Base-by-base conservation (phyloP, 805 yeast genomes). In the Candida ascalaphidarum region DNA sequence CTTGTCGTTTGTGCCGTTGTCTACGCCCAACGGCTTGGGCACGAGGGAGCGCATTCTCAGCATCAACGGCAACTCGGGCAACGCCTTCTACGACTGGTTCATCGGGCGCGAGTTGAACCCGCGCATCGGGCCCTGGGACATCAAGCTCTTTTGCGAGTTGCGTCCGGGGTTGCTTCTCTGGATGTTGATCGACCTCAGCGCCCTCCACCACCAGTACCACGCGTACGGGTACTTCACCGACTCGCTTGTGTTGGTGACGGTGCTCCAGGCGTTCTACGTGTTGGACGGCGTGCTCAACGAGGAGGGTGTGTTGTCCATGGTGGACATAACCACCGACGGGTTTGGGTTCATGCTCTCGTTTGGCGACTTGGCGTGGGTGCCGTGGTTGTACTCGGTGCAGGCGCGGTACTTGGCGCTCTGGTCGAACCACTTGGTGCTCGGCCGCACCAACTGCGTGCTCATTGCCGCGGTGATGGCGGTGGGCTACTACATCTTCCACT, bases 41-140 rank as follows among this genome's bases (percentile, higher is more conserved):
- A 71, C 77, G 1, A 61, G 60, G 8, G 92, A 83, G 44, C 65
- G 82, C 38, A 74, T 92, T 22, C 63, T 92, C 29, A 88, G 96
- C 0, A 52, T 71, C 22, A 92, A 92, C 25, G 98, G 98, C 3
- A 89, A 89, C 56, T 67, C 94, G 0, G 82, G 84, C 0, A 76
- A 71, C 39, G 40, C 55, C 0, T 41, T 89, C 7, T 89, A 82
- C 49, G 96, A 92, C 48, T 88, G 96, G 96, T 92, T 86, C 48
- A 86, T 92, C 49, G 98, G 98, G 17, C 75, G 98, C 35, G 97
- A 89, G 57, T 65, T 92, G 47, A 92, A 92, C 51, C 98, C 97
- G 16, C 68, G 97, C 42, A 61, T 83, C 33, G 92, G 94, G 1
- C 46, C 69, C 0, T 74, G 88, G 67, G 98, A 92, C 50, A 75